These are phyloP conservation scores for Rubia tinctorum DNA, from an alignment of 305 asterid species.

Conservation along the genomic window DNA sequence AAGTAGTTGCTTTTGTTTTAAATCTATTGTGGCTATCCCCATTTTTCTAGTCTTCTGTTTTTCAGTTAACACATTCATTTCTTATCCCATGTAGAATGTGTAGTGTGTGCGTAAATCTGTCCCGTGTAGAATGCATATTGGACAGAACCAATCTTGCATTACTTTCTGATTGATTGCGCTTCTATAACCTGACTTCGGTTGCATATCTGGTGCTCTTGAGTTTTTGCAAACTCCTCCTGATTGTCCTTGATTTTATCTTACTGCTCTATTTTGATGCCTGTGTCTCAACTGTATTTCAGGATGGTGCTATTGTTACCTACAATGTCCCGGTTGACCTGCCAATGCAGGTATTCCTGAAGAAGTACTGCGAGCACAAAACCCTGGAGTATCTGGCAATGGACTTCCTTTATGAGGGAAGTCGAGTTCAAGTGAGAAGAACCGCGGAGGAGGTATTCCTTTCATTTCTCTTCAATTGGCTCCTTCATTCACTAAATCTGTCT, in stretches of 20 bases:
- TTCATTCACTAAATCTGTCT: too few relatives aligned
- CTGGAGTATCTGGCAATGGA: background rate
- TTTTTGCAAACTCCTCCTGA: too few relatives aligned
- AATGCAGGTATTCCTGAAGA: background rate
- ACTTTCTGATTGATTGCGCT: background rate
- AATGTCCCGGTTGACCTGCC: background rate
- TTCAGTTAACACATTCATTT: too few relatives aligned
- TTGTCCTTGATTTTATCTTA: background rate
- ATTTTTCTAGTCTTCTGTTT: too few relatives aligned
- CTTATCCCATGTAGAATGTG: too few relatives aligned
- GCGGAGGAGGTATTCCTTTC: slow-evolving; percentile 10
- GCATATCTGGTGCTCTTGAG: background rate
- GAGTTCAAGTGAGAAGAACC: background rate
- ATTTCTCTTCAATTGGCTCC: background rate
- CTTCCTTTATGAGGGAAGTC: background rate
- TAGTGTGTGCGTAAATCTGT: too few relatives aligned
- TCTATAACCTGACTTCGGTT: background rate
- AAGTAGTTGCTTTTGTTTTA: background rate
- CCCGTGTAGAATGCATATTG: too few relatives aligned
- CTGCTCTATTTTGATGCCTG: background rate
- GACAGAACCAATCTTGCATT: too few relatives aligned
- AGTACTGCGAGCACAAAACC: background rate
- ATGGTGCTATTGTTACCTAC: background rate
- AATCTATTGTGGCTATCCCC: too few relatives aligned
- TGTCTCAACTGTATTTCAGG: slow-evolving; percentile 1